Percentiles rank a stretch among this genome's conserved stretches.
These are phyloP conservation scores for Amanita brunnescens DNA, from an alignment of 768 basidiomycete genomes.

Conservation along the genomic window DNA sequence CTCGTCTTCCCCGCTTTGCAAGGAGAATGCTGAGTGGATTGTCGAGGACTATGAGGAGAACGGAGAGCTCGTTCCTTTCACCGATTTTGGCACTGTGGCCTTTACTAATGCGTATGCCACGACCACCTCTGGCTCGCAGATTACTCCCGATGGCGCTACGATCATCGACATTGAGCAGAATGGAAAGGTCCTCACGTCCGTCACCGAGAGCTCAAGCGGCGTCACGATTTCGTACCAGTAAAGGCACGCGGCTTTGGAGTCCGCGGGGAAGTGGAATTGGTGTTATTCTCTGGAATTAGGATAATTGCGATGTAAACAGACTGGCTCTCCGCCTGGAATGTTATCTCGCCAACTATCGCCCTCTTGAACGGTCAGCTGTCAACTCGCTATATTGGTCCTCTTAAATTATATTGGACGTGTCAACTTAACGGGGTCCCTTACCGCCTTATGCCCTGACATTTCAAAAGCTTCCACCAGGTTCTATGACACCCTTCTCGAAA, in stretches of 20 bases:
- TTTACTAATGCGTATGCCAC: background rate
- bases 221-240: background rate
- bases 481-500: too few species aligned
- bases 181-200: background rate
- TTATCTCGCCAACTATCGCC: background rate
- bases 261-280: too few species aligned
- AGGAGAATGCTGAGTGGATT: conserved; percentile 30
- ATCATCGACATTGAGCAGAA: background rate
- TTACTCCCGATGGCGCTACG: background rate
- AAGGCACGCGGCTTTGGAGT: too few species aligned
- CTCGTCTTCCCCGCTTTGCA: conserved; percentile 20
- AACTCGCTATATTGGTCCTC: too few species aligned
- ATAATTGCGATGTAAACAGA: too few species aligned
- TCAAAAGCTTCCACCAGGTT: too few species aligned
- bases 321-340: too few species aligned
- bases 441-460: too few species aligned
- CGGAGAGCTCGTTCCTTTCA: background rate
- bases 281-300: too few species aligned
- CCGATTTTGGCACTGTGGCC: background rate
- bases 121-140: background rate
- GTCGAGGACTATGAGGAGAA: conserved; percentile 25
- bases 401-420: too few species aligned
- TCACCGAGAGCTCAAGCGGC: background rate
- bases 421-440: background rate
- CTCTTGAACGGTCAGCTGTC: too few species aligned